phyloP scores from a whole-genome alignment of 2,329 filamentous ascomycete species.

The Talaromyces sp. region DNA sequence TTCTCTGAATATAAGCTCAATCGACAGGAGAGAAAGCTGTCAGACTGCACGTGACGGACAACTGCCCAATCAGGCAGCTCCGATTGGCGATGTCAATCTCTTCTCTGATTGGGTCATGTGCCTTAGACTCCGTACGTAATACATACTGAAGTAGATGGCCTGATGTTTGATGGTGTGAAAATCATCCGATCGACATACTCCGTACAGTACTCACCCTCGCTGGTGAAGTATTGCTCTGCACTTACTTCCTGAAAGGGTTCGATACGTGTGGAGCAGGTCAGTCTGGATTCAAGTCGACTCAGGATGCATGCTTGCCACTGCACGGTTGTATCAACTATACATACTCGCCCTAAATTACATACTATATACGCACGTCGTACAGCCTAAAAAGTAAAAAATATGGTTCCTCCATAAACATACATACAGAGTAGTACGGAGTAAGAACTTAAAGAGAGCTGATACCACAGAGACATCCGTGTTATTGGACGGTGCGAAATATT shows the following conservation, averaged over 20 bases:
- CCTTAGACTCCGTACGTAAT: too few relatives aligned
- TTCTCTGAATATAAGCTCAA: neutral
- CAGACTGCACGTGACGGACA: neutral
- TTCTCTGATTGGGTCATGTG: neutral
- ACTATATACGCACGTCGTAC: neutral
- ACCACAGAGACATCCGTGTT: neutral
- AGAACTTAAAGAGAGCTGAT: neutral
- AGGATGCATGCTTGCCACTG: neutral
- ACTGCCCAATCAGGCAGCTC: neutral
- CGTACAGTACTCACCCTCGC: neutral
- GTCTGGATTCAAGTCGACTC: neutral
- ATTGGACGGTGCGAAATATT: neutral
- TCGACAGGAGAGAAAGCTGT: neutral
- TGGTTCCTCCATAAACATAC: neutral
- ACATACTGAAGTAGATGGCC: neutral
- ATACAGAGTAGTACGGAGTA: too few relatives aligned
- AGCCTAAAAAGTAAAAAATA: neutral
- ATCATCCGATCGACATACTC: neutral
- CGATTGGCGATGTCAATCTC: neutral
- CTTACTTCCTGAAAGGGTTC: neutral
- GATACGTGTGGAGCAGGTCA: neutral
- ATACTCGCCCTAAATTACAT: neutral
- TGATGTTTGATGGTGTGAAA: neutral
- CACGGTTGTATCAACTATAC: neutral
- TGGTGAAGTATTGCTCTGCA: neutral